Base-by-base conservation (phyloP, 2,329 filamentous ascomycete genomes). In the Uncinocarpus reesii region DNA sequence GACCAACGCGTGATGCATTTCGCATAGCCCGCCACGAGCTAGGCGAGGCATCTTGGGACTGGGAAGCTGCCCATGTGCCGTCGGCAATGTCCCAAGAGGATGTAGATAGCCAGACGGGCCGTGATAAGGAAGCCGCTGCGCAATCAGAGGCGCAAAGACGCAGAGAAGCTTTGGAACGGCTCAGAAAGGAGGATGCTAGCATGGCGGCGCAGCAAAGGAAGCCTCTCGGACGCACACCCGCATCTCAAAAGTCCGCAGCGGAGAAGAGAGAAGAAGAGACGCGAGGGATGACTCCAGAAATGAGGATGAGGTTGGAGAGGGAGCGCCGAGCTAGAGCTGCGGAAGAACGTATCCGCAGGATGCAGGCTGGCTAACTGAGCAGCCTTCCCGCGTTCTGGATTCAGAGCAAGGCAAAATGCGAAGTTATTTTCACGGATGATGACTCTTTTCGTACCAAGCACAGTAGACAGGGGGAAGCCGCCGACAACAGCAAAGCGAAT, bases 291-390 rank as follows among this genome's bases (percentile, higher is more conserved):
- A 93, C 86, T 35, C 81, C 86, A 0, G 90, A 96, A 68, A 89
- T 92, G 78, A 79, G 81, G 62, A 78, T 81, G 77, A 80, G 78
- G 62, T 66, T 96, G 47, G 92, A 96, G 65, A 74, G 92, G 57
- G 92, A 98, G 68, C 75, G 88, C 57, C 82, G 90, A 60, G 92
- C 92, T 3, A 79, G 90, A 58, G 92, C 92, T 7, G 90, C 89
- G 0, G 92, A 96, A 67, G 89, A 90, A 70, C 79, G 90, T 61
- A 75, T 95, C 51, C 80, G 76, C 67, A 75, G 76, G 59, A 73
- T 87, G 76, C 76, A 79, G 58, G 68, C 59, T 34, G 58, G 57
- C 7, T n/a, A n/a, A n/a, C n/a, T n/a, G n/a, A n/a, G n/a, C n/a
- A n/a, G n/a, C n/a, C n/a, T n/a, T n/a, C n/a, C n/a, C n/a, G n/a